Percentiles rank a stretch among this genome's conserved stretches.
phyloP scores from a whole-genome alignment of 331 rosid species.

The Phaseolus coccineus region DNA sequence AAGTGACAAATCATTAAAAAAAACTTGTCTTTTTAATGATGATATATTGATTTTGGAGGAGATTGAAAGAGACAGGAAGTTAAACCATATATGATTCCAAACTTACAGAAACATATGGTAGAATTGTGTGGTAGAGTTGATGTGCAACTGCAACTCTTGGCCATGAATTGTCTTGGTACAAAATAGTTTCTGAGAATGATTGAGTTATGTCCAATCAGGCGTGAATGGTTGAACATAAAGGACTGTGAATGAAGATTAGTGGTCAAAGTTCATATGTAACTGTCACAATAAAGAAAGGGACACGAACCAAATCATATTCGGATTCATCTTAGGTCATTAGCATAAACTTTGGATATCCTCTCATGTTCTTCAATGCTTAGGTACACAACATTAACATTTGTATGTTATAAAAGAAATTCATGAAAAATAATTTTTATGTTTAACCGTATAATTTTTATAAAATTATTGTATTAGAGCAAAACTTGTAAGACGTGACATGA shows the following conservation, averaged over 20 bases:
- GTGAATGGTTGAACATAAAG: background rate
- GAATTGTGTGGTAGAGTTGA: background rate
- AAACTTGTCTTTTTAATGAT: no score
- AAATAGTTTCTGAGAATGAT: background rate
- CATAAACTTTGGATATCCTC: background rate
- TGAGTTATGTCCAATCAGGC: background rate
- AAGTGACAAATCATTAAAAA: background rate
- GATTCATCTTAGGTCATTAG: background rate
- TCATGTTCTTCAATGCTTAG: background rate
- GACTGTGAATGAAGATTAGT: background rate
- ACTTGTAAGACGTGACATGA: no score
- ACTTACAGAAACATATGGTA: background rate
- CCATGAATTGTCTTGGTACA: background rate
- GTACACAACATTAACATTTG: no score
- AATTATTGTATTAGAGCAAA: no score
- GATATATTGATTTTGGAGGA: background rate
- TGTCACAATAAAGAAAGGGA: slow-evolving; percentile 20
- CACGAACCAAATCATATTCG: background rate
- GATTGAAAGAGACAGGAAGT: background rate
- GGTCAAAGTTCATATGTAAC: slow-evolving; percentile 12
- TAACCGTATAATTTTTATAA: no score
- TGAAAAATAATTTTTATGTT: no score
- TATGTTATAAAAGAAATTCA: no score
- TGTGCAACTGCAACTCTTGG: background rate
- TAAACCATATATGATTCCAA: background rate